phyloP scores from a whole-genome alignment of 2,329 filamentous ascomycete genomes.

The Botrytis pseudocinerea region DNA sequence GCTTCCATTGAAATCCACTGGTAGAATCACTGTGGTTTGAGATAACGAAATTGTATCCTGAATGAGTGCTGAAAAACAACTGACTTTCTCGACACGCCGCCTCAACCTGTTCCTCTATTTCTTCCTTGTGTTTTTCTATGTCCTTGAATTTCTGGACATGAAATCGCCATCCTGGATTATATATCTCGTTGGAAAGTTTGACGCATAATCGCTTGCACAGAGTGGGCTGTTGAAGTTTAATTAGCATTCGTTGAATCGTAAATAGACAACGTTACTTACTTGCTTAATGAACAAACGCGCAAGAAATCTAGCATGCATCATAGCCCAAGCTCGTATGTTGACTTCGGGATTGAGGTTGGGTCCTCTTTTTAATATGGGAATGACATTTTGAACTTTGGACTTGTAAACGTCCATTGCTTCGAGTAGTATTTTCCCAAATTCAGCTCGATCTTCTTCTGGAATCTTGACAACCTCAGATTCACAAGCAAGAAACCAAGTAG shows the following conservation, averaged over 20 bases:
- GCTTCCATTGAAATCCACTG: not conserved
- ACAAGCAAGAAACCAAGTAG: not conserved
- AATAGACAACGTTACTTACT: not conserved
- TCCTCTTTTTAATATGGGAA: not conserved
- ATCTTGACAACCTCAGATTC: not conserved
- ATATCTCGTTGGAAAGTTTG: not conserved
- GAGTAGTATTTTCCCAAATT: not conserved
- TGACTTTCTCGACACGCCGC: not conserved
- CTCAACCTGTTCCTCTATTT: not conserved
- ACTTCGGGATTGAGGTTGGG: not conserved
- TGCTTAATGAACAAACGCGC: constrained; percentile 15
- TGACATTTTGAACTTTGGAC: not conserved
- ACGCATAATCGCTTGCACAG: constrained; percentile 7
- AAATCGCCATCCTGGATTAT: not conserved
- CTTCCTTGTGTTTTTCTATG: not conserved
- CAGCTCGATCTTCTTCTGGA: not conserved
- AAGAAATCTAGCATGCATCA: constrained; percentile 2
- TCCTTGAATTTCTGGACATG: not conserved
- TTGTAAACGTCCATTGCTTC: not conserved
- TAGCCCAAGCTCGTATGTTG: not conserved
- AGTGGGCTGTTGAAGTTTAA: not conserved
- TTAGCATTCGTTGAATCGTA: not conserved
- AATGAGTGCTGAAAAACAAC: not conserved
- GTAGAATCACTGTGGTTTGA: not conserved
- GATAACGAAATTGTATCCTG: not conserved